These are phyloP conservation scores for Amphicarpaea edgeworthii DNA, from an alignment of 306 rosid genomes.

Conservation along the genomic window DNA sequence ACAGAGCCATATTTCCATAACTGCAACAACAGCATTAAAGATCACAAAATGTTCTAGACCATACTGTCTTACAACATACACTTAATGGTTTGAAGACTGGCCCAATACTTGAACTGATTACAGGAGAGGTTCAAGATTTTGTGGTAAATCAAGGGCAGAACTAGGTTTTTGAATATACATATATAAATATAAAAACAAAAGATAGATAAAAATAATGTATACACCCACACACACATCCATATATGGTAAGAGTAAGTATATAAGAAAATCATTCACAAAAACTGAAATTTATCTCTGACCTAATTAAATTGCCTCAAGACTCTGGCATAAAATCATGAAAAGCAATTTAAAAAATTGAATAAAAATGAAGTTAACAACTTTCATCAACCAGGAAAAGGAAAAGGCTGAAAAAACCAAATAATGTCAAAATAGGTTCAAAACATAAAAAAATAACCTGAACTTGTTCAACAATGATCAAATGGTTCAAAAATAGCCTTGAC, in stretches of 20 bases:
- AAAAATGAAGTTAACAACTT: neutral
- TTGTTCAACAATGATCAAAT: neutral
- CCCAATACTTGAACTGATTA: neutral
- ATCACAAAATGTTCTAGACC: constrained; percentile 37
- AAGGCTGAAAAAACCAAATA: neutral
- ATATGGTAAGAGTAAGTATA: neutral
- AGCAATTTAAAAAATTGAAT: too few species aligned
- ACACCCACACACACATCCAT: too few species aligned
- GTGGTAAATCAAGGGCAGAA: neutral
- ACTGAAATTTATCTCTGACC: neutral
- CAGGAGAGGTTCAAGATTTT: constrained; percentile 29
- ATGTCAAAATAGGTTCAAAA: neutral
- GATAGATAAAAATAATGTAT: neutral
- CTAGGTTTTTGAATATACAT: neutral
- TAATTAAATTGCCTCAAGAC: constrained; percentile 15
- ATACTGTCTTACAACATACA: neutral
- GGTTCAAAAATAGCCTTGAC: neutral
- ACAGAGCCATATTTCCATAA: constrained; percentile 98
- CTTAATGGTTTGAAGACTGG: neutral
- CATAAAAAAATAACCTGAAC: neutral
- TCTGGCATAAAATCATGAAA: too few species aligned
- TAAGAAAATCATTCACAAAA: neutral
- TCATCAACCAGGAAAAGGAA: neutral
- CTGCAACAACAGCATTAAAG: constrained; percentile 59
- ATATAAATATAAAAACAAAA: neutral